These are phyloP conservation scores for Nakaseomyces uthaithaninus DNA, from an alignment of 1,139 yeast species.

Conservation along the genomic window DNA sequence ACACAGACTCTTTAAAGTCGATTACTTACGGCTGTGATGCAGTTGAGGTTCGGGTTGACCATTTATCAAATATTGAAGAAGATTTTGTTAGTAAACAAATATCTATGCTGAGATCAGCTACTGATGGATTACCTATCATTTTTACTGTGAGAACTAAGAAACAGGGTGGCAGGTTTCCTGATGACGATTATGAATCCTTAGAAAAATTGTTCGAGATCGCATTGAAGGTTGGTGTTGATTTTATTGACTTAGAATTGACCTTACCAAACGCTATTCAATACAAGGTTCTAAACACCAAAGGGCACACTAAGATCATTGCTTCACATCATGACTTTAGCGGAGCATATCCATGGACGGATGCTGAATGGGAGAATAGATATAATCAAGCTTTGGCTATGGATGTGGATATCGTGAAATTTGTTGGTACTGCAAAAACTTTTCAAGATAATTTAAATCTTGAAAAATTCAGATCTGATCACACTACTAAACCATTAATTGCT, in stretches of 20 bases:
- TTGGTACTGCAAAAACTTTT: conserved; percentile 60
- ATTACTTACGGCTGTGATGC: conserved; percentile 67
- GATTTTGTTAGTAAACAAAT: conserved; percentile 66
- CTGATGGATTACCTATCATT: conserved; percentile 62
- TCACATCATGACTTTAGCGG: conserved; percentile 73
- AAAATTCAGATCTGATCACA: conserved; percentile 49
- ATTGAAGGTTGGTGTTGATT: conserved; percentile 57
- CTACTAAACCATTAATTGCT: conserved; percentile 62
- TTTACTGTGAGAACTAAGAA: conserved; percentile 69
- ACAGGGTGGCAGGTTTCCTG: conserved; percentile 80
- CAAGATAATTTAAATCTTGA: conserved; percentile 68
- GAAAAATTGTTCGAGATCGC: conserved; percentile 52
- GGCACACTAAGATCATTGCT: conserved; percentile 65
- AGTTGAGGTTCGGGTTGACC: conserved; percentile 75
- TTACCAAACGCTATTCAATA: conserved; percentile 34
- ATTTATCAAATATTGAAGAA: conserved; percentile 44
- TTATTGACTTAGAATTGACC: conserved; percentile 46
- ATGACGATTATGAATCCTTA: conserved; percentile 42
- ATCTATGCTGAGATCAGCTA: conserved; percentile 53
- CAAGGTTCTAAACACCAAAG: conserved; percentile 41
- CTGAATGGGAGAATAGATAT: conserved; percentile 69
- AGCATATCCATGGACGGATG: conserved; percentile 51
- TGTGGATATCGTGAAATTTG: conserved; percentile 74
- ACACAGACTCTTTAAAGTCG: conserved; percentile 42
- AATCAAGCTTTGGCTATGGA: conserved; percentile 57